Evolutionary conservation across 164 flowering plant species (phyloP).

Genomic region (Cinnamomum chago): DNA sequence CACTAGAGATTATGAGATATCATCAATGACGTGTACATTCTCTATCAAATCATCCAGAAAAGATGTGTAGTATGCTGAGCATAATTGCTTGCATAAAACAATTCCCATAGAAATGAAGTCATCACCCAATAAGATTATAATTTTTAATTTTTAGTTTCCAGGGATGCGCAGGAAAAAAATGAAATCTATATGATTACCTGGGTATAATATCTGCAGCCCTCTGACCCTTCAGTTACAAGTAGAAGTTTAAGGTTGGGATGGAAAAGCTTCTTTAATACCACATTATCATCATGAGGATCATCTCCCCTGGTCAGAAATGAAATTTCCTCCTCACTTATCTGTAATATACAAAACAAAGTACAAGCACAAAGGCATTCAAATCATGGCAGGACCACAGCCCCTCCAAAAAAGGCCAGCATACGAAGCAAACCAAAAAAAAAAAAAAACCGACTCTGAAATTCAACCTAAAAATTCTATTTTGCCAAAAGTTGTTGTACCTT

Average conservation of each 20-base stretch:
- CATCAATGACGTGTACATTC: background rate
- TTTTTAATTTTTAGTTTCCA: background rate
- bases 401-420: slow-evolving; percentile 1
- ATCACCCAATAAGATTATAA: background rate
- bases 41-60: background rate
- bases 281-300: slow-evolving; percentile 67
- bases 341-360: slow-evolving; percentile 14
- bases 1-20: background rate
- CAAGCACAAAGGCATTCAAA: background rate
- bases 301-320: slow-evolving; percentile 61
- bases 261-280: slow-evolving; percentile 61
- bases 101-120: slow-evolving; percentile 3
- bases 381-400: background rate
- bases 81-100: background rate
- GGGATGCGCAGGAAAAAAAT: background rate
- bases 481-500: slow-evolving; percentile 34
- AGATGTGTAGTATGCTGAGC: background rate
- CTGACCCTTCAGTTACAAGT: slow-evolving; percentile 62
- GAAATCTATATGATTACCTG: slow-evolving; percentile 31
- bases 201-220: slow-evolving; percentile 79
- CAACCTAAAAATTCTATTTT: background rate
- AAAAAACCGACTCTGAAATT: background rate
- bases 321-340: slow-evolving; percentile 74
- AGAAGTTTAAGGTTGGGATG: slow-evolving; percentile 67
- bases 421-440: background rate